These are phyloP conservation scores for Vigna nakashimae DNA, from an alignment of 306 rosid genomes.

Conservation along the genomic window DNA sequence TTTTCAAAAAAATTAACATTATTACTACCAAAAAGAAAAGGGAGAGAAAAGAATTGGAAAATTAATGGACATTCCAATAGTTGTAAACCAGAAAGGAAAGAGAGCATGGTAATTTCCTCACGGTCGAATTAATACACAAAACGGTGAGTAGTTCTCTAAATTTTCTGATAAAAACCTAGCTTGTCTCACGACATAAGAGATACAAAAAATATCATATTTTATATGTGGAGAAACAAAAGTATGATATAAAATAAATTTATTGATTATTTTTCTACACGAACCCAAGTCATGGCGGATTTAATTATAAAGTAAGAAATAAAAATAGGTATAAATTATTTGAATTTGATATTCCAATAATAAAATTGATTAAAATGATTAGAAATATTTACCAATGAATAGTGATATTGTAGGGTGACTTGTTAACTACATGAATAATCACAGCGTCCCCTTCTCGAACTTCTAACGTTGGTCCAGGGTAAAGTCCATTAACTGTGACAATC, in stretches of 20 bases:
- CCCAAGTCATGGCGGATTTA: not conserved
- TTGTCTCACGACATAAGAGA: too few species aligned
- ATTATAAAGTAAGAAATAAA: not conserved
- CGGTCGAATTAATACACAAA: too few species aligned
- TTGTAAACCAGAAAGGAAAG: too few species aligned
- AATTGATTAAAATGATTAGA: not conserved
- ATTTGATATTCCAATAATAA: not conserved
- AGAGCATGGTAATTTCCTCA: too few species aligned
- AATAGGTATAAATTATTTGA: not conserved
- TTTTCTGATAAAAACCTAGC: not conserved
- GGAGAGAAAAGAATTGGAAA: not conserved
- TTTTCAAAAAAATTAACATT: not conserved
- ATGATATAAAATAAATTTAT: too few species aligned
- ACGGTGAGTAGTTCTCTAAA: not conserved
- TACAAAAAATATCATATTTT: not conserved
- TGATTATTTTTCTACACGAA: not conserved
- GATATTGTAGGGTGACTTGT: conserved; percentile 34
- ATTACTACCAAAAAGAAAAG: too few species aligned
- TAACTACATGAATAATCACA: conserved; percentile 34
- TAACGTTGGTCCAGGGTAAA: conserved; percentile 53
- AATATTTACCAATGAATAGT: conserved; percentile 39
- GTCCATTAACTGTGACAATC: conserved; percentile 60
- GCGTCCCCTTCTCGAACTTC: conserved; percentile 34
- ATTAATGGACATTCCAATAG: not conserved
- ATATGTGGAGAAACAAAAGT: too few species aligned